These are phyloP conservation scores for Groenewaldozyma sp. DNA, from an alignment of 1,139 yeast species.

Conservation along the genomic window DNA sequence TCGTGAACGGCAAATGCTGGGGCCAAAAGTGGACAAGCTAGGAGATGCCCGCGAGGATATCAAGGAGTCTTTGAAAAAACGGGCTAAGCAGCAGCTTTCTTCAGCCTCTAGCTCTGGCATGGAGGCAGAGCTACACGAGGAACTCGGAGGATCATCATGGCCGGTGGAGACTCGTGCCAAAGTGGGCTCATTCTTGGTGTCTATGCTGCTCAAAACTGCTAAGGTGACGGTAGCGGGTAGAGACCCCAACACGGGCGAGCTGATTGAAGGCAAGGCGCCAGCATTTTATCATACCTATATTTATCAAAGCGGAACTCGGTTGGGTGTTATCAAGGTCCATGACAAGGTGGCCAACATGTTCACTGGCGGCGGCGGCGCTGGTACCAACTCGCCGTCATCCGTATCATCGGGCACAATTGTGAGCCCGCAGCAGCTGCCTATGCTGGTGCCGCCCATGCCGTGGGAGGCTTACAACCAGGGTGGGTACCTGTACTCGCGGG, in stretches of 20 bases:
- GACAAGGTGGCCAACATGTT: slow-evolving; percentile 44
- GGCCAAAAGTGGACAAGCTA: background rate
- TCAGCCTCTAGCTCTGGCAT: slow-evolving; percentile 12
- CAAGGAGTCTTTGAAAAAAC: slow-evolving; percentile 3
- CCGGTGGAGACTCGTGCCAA: slow-evolving; percentile 62
- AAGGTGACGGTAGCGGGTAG: slow-evolving; percentile 65
- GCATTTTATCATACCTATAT: slow-evolving; percentile 88
- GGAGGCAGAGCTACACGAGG: slow-evolving; percentile 15
- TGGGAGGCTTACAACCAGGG: slow-evolving; percentile 82
- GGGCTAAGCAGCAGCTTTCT: slow-evolving; percentile 2
- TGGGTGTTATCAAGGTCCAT: slow-evolving; percentile 78
- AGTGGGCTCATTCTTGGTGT: slow-evolving; percentile 71
- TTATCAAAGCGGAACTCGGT: slow-evolving; percentile 63
- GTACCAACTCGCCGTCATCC: slow-evolving; percentile 45
- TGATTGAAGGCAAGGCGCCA: slow-evolving; percentile 66
- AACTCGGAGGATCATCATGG: slow-evolving; percentile 41
- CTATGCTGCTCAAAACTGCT: slow-evolving; percentile 73
- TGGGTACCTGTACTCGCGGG: slow-evolving; percentile 64
- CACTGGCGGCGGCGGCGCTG: slow-evolving; percentile 1
- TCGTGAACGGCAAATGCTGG: slow-evolving; percentile 42
- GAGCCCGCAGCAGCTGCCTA: slow-evolving; percentile 86
- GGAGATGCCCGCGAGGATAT: slow-evolving; percentile 2
- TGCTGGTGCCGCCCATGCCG: slow-evolving; percentile 81
- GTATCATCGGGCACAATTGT: slow-evolving; percentile 58
- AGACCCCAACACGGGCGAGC: slow-evolving; percentile 67